Evolutionary conservation across 2,329 filamentous ascomycete species (phyloP).

Genomic region (Penicillium sp.): DNA sequence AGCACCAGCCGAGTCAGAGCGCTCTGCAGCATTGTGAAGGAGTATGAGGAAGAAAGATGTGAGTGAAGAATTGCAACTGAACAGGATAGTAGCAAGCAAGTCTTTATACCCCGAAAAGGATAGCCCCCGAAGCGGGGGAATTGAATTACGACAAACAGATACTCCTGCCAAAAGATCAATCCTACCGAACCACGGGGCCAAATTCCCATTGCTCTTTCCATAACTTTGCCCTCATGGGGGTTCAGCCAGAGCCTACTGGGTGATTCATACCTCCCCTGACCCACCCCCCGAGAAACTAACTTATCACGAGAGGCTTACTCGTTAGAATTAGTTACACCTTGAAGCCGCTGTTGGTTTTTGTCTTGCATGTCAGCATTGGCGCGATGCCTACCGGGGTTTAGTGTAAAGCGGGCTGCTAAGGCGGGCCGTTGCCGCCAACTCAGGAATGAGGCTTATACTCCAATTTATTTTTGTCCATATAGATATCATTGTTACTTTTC

Average conservation of each 20-base stretch:
- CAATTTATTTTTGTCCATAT: not conserved
- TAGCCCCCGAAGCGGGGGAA: not conserved
- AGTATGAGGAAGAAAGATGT: not conserved
- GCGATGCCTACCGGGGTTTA: not conserved
- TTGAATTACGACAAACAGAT: not conserved
- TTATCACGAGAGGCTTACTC: not conserved
- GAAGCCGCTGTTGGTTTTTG: conserved; percentile 1
- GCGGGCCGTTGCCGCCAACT: not conserved
- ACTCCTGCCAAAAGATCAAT: not conserved
- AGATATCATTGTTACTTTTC: not conserved
- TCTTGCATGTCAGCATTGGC: not conserved
- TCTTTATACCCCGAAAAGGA: not conserved
- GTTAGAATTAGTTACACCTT: not conserved
- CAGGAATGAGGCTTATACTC: not conserved
- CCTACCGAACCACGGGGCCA: not conserved
- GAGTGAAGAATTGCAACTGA: not conserved
- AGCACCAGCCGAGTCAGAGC: not conserved
- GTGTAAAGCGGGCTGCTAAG: not conserved
- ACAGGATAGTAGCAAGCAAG: too few species aligned
- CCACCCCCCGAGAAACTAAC: not conserved
- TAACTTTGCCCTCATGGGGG: not conserved
- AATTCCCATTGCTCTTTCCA: not conserved
- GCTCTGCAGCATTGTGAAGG: not conserved
- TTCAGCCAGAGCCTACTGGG: not conserved
- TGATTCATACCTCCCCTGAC: not conserved